A percentile compares a stretch with the other conserved stretches of the same genome.
Evolutionary conservation across 2,329 filamentous ascomycete genomes (phyloP).

Genomic region (Nigrospora sphaerica): DNA sequence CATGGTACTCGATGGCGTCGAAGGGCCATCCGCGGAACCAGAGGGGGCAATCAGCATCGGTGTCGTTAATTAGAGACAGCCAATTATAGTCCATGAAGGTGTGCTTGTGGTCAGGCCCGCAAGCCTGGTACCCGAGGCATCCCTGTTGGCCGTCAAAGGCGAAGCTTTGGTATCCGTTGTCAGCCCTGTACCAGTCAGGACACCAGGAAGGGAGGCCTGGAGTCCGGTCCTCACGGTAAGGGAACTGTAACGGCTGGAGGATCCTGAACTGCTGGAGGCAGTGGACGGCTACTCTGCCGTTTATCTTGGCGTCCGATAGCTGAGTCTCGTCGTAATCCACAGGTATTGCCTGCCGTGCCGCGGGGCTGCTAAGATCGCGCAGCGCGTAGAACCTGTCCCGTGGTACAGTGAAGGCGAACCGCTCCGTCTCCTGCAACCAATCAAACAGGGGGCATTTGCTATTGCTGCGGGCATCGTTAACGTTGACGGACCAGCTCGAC

Average conservation of each 20-base stretch:
- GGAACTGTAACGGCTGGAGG: background rate
- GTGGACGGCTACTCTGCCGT: background rate
- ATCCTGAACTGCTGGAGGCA: background rate
- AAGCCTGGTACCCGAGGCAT: background rate
- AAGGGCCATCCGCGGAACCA: background rate
- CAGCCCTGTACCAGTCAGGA: background rate
- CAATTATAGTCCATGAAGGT: background rate
- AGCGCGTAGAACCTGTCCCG: background rate
- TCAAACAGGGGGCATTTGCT: background rate
- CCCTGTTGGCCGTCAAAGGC: background rate
- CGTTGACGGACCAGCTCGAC: background rate
- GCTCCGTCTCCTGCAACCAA: background rate
- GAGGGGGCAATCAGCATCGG: background rate
- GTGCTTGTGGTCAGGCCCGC: background rate
- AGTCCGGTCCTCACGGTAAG: background rate
- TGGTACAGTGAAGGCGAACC: background rate
- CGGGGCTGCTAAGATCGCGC: background rate
- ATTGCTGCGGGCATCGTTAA: background rate
- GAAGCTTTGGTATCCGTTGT: background rate
- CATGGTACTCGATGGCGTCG: background rate
- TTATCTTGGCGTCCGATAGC: background rate
- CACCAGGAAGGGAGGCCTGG: background rate
- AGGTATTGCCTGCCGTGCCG: background rate
- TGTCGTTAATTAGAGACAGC: background rate
- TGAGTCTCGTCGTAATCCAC: background rate